These are phyloP conservation scores for Ogataea nitratoaversa DNA, from an alignment of 805 yeast species.

Conservation along the genomic window DNA sequence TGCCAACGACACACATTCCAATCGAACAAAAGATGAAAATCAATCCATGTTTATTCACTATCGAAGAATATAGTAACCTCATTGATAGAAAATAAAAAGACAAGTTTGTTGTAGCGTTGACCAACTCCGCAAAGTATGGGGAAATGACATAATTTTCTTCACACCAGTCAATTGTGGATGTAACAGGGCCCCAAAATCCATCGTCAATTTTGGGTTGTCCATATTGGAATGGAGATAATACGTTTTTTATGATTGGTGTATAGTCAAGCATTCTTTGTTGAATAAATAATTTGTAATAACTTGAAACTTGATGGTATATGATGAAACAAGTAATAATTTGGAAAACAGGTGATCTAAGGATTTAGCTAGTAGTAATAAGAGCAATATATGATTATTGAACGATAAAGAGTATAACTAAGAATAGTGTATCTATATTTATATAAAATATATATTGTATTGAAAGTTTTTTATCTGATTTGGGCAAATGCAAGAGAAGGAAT, in stretches of 20 bases:
- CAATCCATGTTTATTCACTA: slow-evolving; percentile 55
- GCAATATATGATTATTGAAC: too few relatives aligned
- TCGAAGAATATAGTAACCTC: slow-evolving; percentile 44
- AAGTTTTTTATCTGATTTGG: too few relatives aligned
- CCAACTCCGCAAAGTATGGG: slow-evolving; percentile 78
- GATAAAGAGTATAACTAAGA: too few relatives aligned
- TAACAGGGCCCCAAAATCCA: slow-evolving; percentile 76
- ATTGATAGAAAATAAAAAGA: slow-evolving; percentile 39
- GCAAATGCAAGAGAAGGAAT: too few relatives aligned
- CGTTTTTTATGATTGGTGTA: not conserved
- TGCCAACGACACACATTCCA: slow-evolving; percentile 82
- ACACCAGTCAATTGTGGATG: slow-evolving; percentile 96
- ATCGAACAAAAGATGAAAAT: slow-evolving; percentile 65
- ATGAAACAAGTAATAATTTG: too few relatives aligned
- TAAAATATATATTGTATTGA: too few relatives aligned
- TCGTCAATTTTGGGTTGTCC: slow-evolving; percentile 15
- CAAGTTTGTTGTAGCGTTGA: slow-evolving; percentile 80
- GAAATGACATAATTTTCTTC: slow-evolving; percentile 93
- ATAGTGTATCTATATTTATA: too few relatives aligned
- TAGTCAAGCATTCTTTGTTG: not conserved
- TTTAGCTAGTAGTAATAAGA: too few relatives aligned
- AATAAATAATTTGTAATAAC: too few relatives aligned
- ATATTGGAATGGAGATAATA: slow-evolving; percentile 13
- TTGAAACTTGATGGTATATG: too few relatives aligned
- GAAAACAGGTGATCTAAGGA: too few relatives aligned